These are phyloP conservation scores for Camelina laxa DNA, from an alignment of 345 rosid genomes.

Conservation along the genomic window DNA sequence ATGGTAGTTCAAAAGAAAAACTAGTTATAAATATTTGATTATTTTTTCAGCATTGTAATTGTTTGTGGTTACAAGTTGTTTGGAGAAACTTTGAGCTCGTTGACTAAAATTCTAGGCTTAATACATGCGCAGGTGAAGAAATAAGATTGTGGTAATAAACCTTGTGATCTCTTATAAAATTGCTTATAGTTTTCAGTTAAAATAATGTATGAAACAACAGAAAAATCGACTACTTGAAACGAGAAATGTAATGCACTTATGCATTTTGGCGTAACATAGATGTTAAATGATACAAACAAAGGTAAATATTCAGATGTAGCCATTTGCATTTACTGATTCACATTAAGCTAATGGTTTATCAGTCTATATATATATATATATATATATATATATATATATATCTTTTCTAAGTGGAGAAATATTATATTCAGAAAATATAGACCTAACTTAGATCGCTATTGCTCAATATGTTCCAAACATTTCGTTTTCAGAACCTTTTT, in stretches of 20 bases:
- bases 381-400: background rate
- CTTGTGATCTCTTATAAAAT: background rate
- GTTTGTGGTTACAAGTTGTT: background rate
- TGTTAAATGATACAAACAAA: background rate
- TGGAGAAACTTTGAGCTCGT: background rate
- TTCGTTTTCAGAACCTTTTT: conserved; percentile 31
- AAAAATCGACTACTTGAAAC: background rate
- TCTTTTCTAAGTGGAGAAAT: conserved; percentile 18
- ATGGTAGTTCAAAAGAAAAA: no score
- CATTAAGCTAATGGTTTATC: background rate
- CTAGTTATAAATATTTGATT: background rate
- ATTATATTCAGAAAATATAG: conserved; percentile 1
- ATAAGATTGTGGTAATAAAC: background rate
- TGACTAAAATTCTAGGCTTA: background rate
- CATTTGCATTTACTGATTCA: background rate
- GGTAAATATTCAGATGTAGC: background rate
- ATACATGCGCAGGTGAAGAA: background rate
- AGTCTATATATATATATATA: conserved; percentile 1
- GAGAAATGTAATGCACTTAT: background rate
- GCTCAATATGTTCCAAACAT: conserved; percentile 32
- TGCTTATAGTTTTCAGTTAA: background rate
- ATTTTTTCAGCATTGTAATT: background rate
- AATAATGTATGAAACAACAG: background rate
- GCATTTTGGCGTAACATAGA: background rate
- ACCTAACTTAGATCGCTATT: conserved; percentile 24